Conservation (phyloP, 257 asterid species). For the Voacanga thouarsii region DNA sequence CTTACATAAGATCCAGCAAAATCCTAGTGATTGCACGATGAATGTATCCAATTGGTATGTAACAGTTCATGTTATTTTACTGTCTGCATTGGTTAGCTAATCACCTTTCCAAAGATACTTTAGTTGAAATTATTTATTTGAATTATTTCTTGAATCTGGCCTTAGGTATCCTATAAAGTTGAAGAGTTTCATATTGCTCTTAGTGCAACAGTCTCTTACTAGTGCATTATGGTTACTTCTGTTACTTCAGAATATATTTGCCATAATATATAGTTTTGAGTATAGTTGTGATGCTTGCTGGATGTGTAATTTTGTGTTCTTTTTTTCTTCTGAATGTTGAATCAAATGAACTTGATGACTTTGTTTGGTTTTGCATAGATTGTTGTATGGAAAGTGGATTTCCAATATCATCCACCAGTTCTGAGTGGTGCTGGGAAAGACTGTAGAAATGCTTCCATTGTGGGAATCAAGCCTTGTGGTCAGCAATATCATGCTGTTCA, state of each 20-base stretch:
- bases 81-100: not conserved
- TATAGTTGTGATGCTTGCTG: slow-evolving; percentile 2
- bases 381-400: slow-evolving; percentile 77
- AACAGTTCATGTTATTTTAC: not conserved
- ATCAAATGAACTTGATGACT: slow-evolving; percentile 15
- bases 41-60: not conserved
- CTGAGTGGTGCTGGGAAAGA: slow-evolving; percentile 30
- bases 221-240: not conserved
- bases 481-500: slow-evolving; percentile 50
- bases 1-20: not conserved
- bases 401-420: slow-evolving; percentile 25
- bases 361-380: slow-evolving; percentile 46
- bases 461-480: slow-evolving; percentile 22
- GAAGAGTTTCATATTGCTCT: not conserved
- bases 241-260: not conserved
- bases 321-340: not conserved
- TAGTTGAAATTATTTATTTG: not conserved
- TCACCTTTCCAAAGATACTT: not conserved
- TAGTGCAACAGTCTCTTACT: not conserved
- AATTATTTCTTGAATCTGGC: not conserved
- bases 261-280: not conserved
- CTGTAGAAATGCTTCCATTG: slow-evolving; percentile 18
- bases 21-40: not conserved
- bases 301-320: no score
- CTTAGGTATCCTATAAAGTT: not conserved